Base-by-base conservation (phyloP, 805 yeast genomes). In the Grigorovia yakushimaensis region DNA sequence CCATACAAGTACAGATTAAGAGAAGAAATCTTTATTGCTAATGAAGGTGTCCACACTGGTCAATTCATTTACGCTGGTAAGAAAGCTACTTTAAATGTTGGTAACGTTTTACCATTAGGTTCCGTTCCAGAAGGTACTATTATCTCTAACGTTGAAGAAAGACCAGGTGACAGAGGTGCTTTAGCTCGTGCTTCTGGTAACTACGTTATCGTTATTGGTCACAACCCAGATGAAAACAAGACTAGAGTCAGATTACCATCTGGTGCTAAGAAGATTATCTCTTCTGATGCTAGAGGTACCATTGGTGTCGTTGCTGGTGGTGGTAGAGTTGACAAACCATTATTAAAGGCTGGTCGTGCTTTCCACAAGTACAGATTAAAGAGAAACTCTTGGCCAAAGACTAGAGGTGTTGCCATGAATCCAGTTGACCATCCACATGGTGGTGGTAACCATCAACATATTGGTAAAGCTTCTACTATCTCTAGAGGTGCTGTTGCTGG, bases 361-460 rank as follows among this genome's bases (percentile, higher is more conserved):
- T 91, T 83, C 96, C 96, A 91, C 89, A 91, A 91, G 82, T 89
- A 84, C 93, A 89, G 77, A 78, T 95, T 89, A 69, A 93, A 93
- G 94, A 83, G 98, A 81, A 88, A 93, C 95, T 88, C 96, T 62
- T 93, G 98, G 98, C 98, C 98, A 78, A 89, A 88, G 86, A 93
- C 98, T 71, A 88, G 98, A 82, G 98, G 98, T 91, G 98, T 91
- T 73, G 98, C 98, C 74, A 91, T 93, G 98, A 91, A 91, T 81
- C 98, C 98, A 76, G 98, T 91, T 74, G 98, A 91, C 75, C 98
- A 91, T 82, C 98, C 98, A 74, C 98, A 91, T 77, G 98, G 98
- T 87, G 98, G 98, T 91, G 98, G 98, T 91, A 89, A 89, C 96
- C 98, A 91, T 78, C 98, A 91, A 82, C 98, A 91, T 77, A 91